A percentile compares a stretch with the other conserved stretches of the same genome.
Evolutionary conservation across 2,329 filamentous ascomycete species (phyloP).

Genomic region (Neonectria punicea): DNA sequence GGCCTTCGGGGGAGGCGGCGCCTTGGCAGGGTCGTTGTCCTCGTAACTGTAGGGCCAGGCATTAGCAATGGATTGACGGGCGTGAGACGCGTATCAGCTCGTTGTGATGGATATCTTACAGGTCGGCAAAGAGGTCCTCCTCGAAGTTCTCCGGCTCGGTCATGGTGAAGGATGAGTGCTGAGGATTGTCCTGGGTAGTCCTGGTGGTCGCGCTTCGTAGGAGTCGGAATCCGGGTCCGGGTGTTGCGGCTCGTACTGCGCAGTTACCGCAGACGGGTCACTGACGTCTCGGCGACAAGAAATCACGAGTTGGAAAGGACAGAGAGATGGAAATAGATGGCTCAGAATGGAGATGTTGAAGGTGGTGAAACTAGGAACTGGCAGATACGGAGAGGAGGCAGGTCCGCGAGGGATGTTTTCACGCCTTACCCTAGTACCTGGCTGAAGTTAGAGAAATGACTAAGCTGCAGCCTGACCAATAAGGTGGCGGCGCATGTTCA

Average conservation of each 20-base stretch:
- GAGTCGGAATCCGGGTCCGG: background rate
- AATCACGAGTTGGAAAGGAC: background rate
- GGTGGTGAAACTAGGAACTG: slow-evolving; percentile 49
- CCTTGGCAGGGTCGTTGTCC: slow-evolving; percentile 65
- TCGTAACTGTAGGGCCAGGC: slow-evolving; percentile 64
- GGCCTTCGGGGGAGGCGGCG: slow-evolving; percentile 48
- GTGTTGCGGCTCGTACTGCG: slow-evolving; percentile 9
- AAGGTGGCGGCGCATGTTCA: slow-evolving; percentile 15
- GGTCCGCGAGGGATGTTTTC: slow-evolving; percentile 34
- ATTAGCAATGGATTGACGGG: slow-evolving; percentile 16
- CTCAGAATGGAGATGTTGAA: slow-evolving; percentile 14
- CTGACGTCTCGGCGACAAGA: slow-evolving; percentile 10
- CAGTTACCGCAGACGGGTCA: slow-evolving; percentile 9
- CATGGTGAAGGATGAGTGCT: slow-evolving; percentile 61
- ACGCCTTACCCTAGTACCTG: slow-evolving; percentile 17
- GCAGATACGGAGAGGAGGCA: slow-evolving; percentile 26
- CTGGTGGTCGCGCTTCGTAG: slow-evolving; percentile 7
- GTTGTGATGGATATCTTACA: slow-evolving; percentile 68
- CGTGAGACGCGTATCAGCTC: background rate
- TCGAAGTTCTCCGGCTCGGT: slow-evolving; percentile 85
- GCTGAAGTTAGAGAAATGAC: slow-evolving; percentile 32
- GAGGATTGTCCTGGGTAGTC: background rate
- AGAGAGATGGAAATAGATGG: slow-evolving; percentile 7
- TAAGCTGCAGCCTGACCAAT: slow-evolving; percentile 32
- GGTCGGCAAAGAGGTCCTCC: slow-evolving; percentile 94